phyloP scores from a whole-genome alignment of 2,329 filamentous ascomycete species.

The Teratosphaeria zuluensis region DNA sequence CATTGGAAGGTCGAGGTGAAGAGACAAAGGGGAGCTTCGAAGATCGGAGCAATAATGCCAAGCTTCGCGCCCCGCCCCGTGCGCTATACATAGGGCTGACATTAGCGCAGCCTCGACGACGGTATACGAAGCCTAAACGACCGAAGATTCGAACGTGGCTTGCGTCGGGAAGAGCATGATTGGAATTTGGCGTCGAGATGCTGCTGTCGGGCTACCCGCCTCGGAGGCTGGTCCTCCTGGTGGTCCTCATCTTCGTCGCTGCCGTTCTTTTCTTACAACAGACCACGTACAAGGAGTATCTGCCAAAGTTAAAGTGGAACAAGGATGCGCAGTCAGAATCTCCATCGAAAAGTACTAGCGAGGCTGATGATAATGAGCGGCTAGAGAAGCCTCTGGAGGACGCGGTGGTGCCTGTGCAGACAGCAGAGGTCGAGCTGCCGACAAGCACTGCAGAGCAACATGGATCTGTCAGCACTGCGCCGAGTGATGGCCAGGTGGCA shows the following conservation, averaged over 20 bases:
- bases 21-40: too few species aligned
- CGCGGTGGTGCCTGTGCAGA: constrained; percentile 2
- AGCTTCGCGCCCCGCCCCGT: not conserved
- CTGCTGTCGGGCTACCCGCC: constrained; percentile 19
- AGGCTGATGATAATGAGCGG: not conserved
- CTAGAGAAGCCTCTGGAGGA: constrained; percentile 2
- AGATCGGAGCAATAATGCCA: not conserved
- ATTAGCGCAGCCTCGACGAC: not conserved
- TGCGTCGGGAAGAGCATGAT: not conserved
- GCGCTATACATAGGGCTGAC: not conserved
- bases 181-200: constrained; percentile 8
- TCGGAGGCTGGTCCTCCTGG: constrained; percentile 29
- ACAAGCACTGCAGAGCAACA: not conserved
- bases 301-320: constrained; percentile 3
- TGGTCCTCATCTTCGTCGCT: constrained; percentile 25
- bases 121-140: not conserved
- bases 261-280: constrained; percentile 16
- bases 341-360: not conserved
- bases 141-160: not conserved
- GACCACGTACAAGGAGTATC: constrained; percentile 12
- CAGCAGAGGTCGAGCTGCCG: not conserved
- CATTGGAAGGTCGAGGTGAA: too few species aligned
- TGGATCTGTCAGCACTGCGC: not conserved
- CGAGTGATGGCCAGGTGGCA: not conserved
- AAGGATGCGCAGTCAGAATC: not conserved